Conservation (phyloP, 306 rosid genomes). For the Canavalia ensiformis region DNA sequence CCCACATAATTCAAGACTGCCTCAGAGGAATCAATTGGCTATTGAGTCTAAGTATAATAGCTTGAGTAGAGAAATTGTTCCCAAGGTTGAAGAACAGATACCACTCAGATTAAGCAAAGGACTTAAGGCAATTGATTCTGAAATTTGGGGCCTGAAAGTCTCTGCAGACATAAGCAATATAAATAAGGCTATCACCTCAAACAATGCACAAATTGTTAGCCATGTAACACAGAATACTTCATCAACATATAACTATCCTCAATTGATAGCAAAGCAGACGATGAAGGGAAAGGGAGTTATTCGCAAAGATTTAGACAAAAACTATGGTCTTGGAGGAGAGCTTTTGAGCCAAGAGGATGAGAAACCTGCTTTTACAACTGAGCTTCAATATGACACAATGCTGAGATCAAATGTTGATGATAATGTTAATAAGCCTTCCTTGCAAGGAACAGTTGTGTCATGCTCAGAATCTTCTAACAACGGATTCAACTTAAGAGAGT, state of each 20-base stretch:
- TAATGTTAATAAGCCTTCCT: constrained; percentile 41
- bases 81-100: constrained; percentile 50
- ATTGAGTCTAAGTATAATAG: constrained; percentile 49
- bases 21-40: constrained; percentile 47
- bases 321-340: constrained; percentile 30
- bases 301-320: constrained; percentile 46
- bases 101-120: constrained; percentile 56
- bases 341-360: constrained; percentile 48
- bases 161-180: constrained; percentile 50
- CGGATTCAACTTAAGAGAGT: constrained; percentile 67
- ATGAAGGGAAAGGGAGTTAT: constrained; percentile 59
- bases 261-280: constrained; percentile 48
- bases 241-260: constrained; percentile 54
- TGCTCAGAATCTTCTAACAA: constrained; percentile 35
- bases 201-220: constrained; percentile 45
- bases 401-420: constrained; percentile 38
- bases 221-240: constrained; percentile 42
- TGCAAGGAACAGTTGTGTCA: constrained; percentile 38
- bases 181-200: constrained; percentile 52
- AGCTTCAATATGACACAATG: constrained; percentile 40
- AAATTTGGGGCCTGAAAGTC: constrained; percentile 44
- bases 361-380: constrained; percentile 33
- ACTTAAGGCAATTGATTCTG: constrained; percentile 49
- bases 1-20: constrained; percentile 46
- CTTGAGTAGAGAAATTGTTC: constrained; percentile 40